Base-by-base conservation (phyloP, 2,329 filamentous ascomycete genomes). In the Verticillium alfalfae region DNA sequence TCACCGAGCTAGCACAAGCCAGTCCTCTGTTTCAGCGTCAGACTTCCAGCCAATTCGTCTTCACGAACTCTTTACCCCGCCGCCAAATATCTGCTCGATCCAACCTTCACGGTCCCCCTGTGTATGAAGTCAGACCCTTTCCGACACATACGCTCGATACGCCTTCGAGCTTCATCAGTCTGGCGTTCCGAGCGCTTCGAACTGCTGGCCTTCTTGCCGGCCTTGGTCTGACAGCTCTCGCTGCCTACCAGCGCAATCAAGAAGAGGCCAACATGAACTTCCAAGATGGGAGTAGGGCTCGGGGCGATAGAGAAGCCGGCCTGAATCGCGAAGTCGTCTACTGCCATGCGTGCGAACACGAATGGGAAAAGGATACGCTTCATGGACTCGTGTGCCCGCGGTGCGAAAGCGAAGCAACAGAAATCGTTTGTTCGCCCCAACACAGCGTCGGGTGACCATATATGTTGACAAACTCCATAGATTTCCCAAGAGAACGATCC, bases 361-460 rank as follows among this genome's bases (percentile, higher is more conserved):
- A 97, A 73, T 98, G 93, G 92, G 91, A 89, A 70, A 81, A 86
- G 63, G 85, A 91, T 63, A 84, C 45, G 7, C 18, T 90, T 65
- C 81, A 84, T 66, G 88, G 77, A 34, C 76, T 96, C 65, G 78
- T 77, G 16, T 99, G 95, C 71, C 92, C 93, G 16, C 75, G 78
- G n/a, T 99, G 95, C 72, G 72, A 82, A 4, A 87, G 87, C 41
- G 92, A 96, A 22, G 88, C 92, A 67, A 92, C 87, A 16, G 93
- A 99, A 77, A 92, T 98, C 68, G 93, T 96, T 80, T 71, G 89
- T 81, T 26, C 13, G 10, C 34, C 36, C 38, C 16, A 6, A 39
- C 15, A 5, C 10, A 36, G 6, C 58, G 18, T 22, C 45, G 4
- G 18, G 8, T 18, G 10, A 26, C 6, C 45, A 26, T 18, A 39